Evolutionary conservation across 23 red algal genomes (phyloP).

Genomic region (Cyanidioschyzon merolae): DNA sequence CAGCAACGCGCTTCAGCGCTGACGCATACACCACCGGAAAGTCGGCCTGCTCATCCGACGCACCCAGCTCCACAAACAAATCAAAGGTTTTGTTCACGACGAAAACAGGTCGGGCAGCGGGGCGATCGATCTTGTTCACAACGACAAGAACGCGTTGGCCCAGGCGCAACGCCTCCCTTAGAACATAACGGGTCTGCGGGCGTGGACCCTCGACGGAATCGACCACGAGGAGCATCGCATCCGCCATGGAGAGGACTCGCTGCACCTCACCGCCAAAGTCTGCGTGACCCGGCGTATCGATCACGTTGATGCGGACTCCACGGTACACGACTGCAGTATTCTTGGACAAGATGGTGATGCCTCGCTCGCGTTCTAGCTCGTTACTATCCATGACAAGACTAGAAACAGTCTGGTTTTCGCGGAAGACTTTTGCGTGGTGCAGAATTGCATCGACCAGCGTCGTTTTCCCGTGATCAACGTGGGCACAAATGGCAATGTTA

Average conservation of each 20-base stretch:
- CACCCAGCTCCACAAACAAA: constrained; percentile 80
- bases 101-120: constrained; percentile 52
- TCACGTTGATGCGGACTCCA: constrained; percentile 43
- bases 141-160: constrained; percentile 62
- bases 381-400: constrained; percentile 71
- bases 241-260: constrained; percentile 75
- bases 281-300: constrained; percentile 86
- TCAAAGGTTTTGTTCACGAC: constrained; percentile 85
- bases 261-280: constrained; percentile 89
- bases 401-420: constrained; percentile 67
- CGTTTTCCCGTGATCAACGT: constrained; percentile 75
- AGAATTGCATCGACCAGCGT: constrained; percentile 77
- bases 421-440: constrained; percentile 44
- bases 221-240: constrained; percentile 77
- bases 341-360: constrained; percentile 79
- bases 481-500: constrained; percentile 52
- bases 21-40: constrained; percentile 64
- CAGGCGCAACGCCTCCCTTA: constrained; percentile 71
- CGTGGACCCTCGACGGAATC: constrained; percentile 84
- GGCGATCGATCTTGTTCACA: constrained; percentile 92
- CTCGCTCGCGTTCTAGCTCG: constrained; percentile 78
- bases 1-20: constrained; percentile 45
- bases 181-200: constrained; percentile 78
- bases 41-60: constrained; percentile 79
- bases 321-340: constrained; percentile 53